These are phyloP conservation scores for Truncatella angustata DNA, from an alignment of 2,329 filamentous ascomycete genomes.

Conservation along the genomic window DNA sequence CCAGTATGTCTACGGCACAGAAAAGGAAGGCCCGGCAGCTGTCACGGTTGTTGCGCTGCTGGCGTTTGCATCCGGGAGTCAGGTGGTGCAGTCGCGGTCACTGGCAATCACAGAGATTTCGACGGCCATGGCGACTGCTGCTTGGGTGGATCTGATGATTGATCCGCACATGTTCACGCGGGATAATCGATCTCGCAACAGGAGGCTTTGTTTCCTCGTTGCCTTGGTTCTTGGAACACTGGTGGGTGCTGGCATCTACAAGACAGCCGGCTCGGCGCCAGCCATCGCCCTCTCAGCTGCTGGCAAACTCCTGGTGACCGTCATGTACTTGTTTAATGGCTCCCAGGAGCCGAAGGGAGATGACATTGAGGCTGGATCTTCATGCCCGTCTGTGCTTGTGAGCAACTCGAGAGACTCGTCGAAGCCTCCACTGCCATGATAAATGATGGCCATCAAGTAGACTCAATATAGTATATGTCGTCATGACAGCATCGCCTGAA, in stretches of 20 bases:
- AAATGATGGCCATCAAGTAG: too few relatives aligned
- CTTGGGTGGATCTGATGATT: conserved; percentile 59
- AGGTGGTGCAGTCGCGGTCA: conserved; percentile 56
- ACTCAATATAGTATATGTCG: too few relatives aligned
- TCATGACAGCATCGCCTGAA: too few relatives aligned
- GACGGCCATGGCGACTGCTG: conserved; percentile 64
- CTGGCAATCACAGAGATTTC: conserved; percentile 59
- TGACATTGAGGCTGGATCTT: conserved; percentile 12
- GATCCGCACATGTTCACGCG: conserved; percentile 47
- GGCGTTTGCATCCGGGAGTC: conserved; percentile 54
- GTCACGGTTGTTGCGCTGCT: conserved; percentile 48
- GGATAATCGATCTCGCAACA: conserved; percentile 48
- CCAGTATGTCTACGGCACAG: conserved; percentile 40
- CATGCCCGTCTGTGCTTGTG: background rate
- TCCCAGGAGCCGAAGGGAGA: conserved; percentile 30
- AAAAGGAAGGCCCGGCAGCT: conserved; percentile 33
- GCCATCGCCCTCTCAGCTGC: conserved; percentile 42
- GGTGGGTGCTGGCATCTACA: conserved; percentile 49
- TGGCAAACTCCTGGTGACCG: conserved; percentile 43
- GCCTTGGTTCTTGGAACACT: conserved; percentile 48
- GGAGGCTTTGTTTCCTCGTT: conserved; percentile 48
- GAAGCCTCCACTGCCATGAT: too few relatives aligned
- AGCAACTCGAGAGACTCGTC: too few relatives aligned
- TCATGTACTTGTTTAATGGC: conserved; percentile 42
- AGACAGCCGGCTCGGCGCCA: conserved; percentile 37